Evolutionary conservation across 306 rosid species (phyloP).

Genomic region (Senna siamea): DNA sequence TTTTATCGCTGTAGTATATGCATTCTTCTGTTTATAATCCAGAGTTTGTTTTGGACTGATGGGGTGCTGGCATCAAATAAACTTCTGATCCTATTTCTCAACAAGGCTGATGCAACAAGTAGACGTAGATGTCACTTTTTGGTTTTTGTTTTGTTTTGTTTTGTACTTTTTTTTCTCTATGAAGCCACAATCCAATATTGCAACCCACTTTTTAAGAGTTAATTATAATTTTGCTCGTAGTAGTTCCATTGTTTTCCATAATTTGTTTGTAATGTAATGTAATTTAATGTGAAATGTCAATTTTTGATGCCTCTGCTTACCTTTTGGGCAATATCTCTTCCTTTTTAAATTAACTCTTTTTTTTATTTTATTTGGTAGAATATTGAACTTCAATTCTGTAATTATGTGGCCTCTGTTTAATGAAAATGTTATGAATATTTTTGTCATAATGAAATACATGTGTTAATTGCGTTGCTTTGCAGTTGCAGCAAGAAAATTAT

Average conservation of each 20-base stretch:
- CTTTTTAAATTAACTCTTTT: background rate
- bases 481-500: too few species aligned
- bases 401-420: background rate
- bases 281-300: constrained; percentile 46
- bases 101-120: constrained; percentile 42
- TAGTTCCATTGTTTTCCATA: constrained; percentile 22
- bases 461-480: background rate
- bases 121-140: constrained; percentile 30
- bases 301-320: constrained; percentile 48
- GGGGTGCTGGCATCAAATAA: constrained; percentile 31
- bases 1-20: constrained; percentile 59
- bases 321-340: background rate
- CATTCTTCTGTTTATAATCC: constrained; percentile 32
- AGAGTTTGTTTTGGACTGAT: constrained; percentile 28
- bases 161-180: background rate
- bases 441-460: background rate
- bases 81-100: constrained; percentile 36
- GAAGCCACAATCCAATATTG: constrained; percentile 32
- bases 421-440: background rate
- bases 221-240: constrained; percentile 35
- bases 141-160: background rate
- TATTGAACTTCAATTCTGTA: background rate
- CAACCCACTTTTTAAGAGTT: constrained; percentile 12
- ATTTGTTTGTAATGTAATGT: constrained; percentile 47
- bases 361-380: too few species aligned